Percentiles rank a stretch among this genome's conserved stretches.
These are phyloP conservation scores for Diplotaxis tenuifolia DNA, from an alignment of 345 rosid species.

Conservation along the genomic window DNA sequence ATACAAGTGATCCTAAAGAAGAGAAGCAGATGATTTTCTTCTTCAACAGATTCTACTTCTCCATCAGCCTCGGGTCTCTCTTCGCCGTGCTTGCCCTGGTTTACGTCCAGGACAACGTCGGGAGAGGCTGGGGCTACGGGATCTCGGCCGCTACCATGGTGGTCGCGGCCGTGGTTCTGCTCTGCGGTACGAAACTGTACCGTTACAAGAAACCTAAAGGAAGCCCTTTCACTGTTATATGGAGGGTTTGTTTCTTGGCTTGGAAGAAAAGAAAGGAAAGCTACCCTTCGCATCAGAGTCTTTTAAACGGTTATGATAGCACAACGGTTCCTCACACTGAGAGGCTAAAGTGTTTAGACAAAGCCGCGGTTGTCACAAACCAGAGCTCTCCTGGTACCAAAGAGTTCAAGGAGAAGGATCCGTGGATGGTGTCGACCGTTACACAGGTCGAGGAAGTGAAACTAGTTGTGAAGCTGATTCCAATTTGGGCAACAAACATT, in stretches of 20 bases:
- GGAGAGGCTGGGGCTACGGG: conserved; percentile 95
- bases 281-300: conserved; percentile 56
- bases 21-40: conserved; percentile 73
- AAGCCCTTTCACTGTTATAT: conserved; percentile 77
- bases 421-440: conserved; percentile 68
- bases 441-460: conserved; percentile 88
- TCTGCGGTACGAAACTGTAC: conserved; percentile 59
- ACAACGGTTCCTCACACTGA: conserved; percentile 57
- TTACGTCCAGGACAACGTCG: conserved; percentile 82
- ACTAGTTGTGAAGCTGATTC: conserved; percentile 67
- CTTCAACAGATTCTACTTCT: conserved; percentile 72
- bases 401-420: conserved; percentile 35
- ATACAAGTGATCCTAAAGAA: conserved; percentile 69
- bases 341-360: conserved; percentile 76
- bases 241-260: conserved; percentile 73
- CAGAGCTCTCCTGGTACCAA: conserved; percentile 26
- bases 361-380: conserved; percentile 60
- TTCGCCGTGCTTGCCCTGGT: conserved; percentile 74
- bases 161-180: conserved; percentile 54
- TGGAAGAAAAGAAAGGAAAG: conserved; percentile 64
- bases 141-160: conserved; percentile 81
- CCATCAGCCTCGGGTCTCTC: conserved; percentile 75
- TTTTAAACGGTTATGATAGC: conserved; percentile 55
- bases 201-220: conserved; percentile 77
- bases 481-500: conserved; percentile 86